Evolutionary conservation across 1,284 basidiomycete species (phyloP).

Genomic region (Ganoderma lucidum): DNA sequence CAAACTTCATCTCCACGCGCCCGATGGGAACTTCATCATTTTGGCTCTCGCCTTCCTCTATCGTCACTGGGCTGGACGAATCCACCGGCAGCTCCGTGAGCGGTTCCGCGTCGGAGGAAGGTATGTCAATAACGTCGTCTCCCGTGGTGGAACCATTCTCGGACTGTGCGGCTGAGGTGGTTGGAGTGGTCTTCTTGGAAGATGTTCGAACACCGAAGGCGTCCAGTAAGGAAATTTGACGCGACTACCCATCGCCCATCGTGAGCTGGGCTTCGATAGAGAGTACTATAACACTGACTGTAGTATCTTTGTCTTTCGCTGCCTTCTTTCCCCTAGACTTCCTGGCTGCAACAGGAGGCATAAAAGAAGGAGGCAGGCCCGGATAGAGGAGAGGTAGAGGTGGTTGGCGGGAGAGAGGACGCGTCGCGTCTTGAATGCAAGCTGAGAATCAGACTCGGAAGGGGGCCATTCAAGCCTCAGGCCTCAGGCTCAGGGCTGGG

Average conservation of each 20-base stretch:
- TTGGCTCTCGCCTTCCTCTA: slow-evolving; percentile 11
- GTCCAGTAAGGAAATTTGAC: slow-evolving; percentile 34
- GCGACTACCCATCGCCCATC: slow-evolving; percentile 24
- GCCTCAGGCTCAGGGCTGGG: too few species aligned
- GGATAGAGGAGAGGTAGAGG: background rate
- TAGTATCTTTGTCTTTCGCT: slow-evolving; percentile 24
- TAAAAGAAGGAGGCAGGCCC: background rate
- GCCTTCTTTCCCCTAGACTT: slow-evolving; percentile 19
- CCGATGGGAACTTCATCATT: background rate
- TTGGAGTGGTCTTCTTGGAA: slow-evolving; percentile 21
- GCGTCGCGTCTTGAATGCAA: background rate
- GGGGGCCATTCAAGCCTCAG: too few species aligned
- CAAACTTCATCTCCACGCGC: background rate
- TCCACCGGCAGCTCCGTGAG: slow-evolving; percentile 14
- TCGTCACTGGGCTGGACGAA: slow-evolving; percentile 24
- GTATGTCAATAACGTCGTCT: slow-evolving; percentile 25
- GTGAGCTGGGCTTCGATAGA: background rate
- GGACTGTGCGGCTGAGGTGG: slow-evolving; percentile 18
- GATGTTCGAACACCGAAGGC: slow-evolving; percentile 27
- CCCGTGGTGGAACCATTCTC: slow-evolving; percentile 20
- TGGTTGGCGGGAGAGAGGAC: slow-evolving; percentile 9
- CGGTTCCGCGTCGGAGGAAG: slow-evolving; percentile 30
- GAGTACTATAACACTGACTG: slow-evolving; percentile 19
- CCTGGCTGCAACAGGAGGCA: slow-evolving; percentile 22
- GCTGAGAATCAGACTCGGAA: too few species aligned